Evolutionary conservation across 371 early-diverging fungal genomes (phyloP), one percentile per base, ranked within the genome.

Genomic region (Mortierella sp.): DNA sequence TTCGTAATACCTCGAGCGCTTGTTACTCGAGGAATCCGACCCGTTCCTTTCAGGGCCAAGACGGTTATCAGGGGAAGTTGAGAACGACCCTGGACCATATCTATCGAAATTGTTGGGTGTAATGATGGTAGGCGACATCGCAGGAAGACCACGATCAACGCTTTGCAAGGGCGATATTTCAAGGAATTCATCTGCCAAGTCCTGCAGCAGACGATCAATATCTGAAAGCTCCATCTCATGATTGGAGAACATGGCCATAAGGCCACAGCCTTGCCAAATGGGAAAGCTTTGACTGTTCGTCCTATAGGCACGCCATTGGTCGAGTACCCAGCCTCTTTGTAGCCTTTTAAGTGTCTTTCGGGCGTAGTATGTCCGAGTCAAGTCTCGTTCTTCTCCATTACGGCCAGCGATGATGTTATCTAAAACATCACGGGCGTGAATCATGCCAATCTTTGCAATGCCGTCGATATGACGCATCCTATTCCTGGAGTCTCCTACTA

Each of bases 161-260:
- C 51, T 57, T 6, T 6, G 60, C 24, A 70, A 18, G 49, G 81
- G 75, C 9, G 76, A 81, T 5, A 69, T 45, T 22, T 18, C 62
- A 26, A 81, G 54, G 54, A 81, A 81, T 26, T 76, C 83, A 40
- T 76, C 57, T 35, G 73, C 83, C 22, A 81, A 58, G 12, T 65
- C 73, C 61, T 81, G 73, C 32, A 81, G 67, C 58, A 70, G 68
- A 20, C 45, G 69, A 63, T 81, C 83, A 32, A 81, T 24, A 55
- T 75, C 66, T 30, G 63, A 40, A 14, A 75, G 63, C 26, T 75
- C 73, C 54, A 81, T 68, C 16, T 63, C 70, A 22, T 75, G 67
- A 45, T 81, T 60, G 10, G 83, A 75, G 43, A 73, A 81, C 83
- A 81, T 81, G 68, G 83, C 62, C 62, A 81, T 75, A 16, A 81